Conservation (phyloP, 2,329 filamentous ascomycete genomes). For the Waltergamsia citrina region DNA sequence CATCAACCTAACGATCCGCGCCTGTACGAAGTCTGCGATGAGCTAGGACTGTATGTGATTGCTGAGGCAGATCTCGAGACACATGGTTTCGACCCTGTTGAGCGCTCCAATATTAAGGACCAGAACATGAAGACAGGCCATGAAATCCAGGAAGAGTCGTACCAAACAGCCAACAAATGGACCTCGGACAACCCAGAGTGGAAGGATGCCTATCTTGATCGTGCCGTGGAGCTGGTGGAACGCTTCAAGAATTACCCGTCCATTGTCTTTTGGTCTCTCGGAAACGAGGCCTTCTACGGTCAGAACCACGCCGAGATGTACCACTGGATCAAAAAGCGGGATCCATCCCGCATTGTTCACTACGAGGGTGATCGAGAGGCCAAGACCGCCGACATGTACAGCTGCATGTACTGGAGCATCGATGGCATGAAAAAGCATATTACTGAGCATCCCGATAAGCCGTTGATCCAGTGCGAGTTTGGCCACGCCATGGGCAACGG, state of each 20-base stretch:
- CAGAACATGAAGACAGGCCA: constrained; percentile 11
- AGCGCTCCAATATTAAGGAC: constrained; percentile 13
- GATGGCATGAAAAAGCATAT: constrained; percentile 39
- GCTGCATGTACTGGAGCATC: constrained; percentile 55
- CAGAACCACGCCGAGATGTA: constrained; percentile 61
- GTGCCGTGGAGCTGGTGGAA: constrained; percentile 47
- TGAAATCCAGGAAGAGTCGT: constrained; percentile 37
- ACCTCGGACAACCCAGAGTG: constrained; percentile 52
- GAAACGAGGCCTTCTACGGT: constrained; percentile 67
- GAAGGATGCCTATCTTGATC: constrained; percentile 57
- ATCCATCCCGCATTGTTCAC: constrained; percentile 50
- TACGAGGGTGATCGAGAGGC: constrained; percentile 57
- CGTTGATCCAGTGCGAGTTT: constrained; percentile 50
- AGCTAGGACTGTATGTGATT: constrained; percentile 55
- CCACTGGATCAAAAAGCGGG: constrained; percentile 46
- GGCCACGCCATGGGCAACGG: constrained; percentile 66
- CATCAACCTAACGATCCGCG: constrained; percentile 58
- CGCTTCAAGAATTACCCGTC: constrained; percentile 63
- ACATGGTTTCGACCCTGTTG: constrained; percentile 42
- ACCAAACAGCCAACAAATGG: constrained; percentile 25
- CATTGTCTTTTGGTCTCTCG: constrained; percentile 66
- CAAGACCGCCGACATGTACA: constrained; percentile 54
- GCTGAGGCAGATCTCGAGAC: constrained; percentile 42
- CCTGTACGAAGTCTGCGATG: constrained; percentile 51
- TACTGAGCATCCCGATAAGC: constrained; percentile 38